Evolutionary conservation across 768 basidiomycete species (phyloP), one percentile per base, ranked within the genome.

Genomic region (Zangia roseola): DNA sequence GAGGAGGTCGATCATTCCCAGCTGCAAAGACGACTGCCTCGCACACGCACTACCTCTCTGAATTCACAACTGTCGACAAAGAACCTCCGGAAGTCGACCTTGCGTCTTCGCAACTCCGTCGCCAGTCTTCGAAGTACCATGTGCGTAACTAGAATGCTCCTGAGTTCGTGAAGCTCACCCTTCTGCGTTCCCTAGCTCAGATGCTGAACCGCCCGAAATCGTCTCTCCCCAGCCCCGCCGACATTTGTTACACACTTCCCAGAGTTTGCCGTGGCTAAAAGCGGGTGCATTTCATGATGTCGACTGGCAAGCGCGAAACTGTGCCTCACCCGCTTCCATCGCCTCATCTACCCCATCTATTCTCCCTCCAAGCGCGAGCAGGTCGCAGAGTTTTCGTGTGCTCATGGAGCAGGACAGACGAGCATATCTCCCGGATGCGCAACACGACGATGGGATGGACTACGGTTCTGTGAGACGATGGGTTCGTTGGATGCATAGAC

Each of bases 401-500:
- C 59, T 84, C 13, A 51, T 65, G 31, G 74, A 76, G 31, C 69
- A 68, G 19, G 65, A 69, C 34, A 53, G 40, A 44, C 48, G 45
- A 7, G 26, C 56, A 4, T 54, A 47, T 6, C 50, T 54, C 24
- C 34, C 30, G 24, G 59, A 49, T 26, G 40, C 34, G 17, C 57
- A 53, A 26, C 47, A 47, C 10, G 64, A 59, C 16, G 45, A 47
- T 9, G 46, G 47, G 4, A 55, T 52, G 30, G 69, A 71, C 40
- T 56, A 54, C 5, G 71, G 76, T 26, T 75, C 82, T 67, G 86
- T 75, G 10, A 73, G 77, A 53, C 63, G 83, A 36, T 88, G 84
- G 83, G 72, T 88, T 33, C 75, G 83, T 36, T 92, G 86, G 88
- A 88, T 91, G 86, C 86, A 89, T 53, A 83, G 77, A 54, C 73